Conservation (phyloP, 2,329 filamentous ascomycete genomes). For the Nothophoma quercina region DNA sequence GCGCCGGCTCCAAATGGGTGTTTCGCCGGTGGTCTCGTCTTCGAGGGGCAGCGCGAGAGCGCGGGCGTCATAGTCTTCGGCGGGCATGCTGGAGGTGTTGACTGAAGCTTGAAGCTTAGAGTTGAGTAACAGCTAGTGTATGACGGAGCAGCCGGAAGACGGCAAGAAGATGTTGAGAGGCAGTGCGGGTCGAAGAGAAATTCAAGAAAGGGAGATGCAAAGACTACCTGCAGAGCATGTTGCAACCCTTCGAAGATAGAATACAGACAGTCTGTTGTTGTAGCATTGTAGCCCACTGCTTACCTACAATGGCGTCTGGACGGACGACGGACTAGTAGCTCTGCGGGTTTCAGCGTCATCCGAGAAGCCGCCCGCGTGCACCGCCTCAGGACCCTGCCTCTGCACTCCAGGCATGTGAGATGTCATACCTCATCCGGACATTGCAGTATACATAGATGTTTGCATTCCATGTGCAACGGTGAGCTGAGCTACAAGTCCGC, state of each 20-base stretch:
- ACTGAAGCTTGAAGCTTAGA: constrained; percentile 12
- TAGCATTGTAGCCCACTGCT: not conserved
- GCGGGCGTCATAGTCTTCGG: constrained; percentile 60
- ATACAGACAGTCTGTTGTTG: not conserved
- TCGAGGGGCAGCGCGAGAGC: constrained; percentile 62
- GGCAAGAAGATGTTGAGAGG: not conserved
- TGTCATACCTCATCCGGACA: not conserved
- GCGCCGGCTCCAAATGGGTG: constrained; percentile 62
- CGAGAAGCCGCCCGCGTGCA: constrained; percentile 9
- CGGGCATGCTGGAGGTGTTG: constrained; percentile 43
- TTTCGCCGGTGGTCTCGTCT: constrained; percentile 56
- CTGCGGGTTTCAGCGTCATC: constrained; percentile 28
- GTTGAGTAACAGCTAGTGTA: constrained; percentile 6
- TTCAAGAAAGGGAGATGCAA: not conserved
- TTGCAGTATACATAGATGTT: not conserved
- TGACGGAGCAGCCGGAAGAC: constrained; percentile 23
- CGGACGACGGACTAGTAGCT: constrained; percentile 8
- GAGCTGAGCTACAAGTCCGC: not conserved
- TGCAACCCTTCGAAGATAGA: too few relatives aligned
- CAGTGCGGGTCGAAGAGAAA: too few relatives aligned
- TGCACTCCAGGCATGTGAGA: not conserved
- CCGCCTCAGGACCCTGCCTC: not conserved
- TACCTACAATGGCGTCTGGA: constrained; percentile 12
- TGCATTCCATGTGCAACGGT: not conserved
- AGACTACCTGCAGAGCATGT: not conserved